Base-by-base conservation (phyloP, 768 basidiomycete species). In the Flagelloscypha sp. region DNA sequence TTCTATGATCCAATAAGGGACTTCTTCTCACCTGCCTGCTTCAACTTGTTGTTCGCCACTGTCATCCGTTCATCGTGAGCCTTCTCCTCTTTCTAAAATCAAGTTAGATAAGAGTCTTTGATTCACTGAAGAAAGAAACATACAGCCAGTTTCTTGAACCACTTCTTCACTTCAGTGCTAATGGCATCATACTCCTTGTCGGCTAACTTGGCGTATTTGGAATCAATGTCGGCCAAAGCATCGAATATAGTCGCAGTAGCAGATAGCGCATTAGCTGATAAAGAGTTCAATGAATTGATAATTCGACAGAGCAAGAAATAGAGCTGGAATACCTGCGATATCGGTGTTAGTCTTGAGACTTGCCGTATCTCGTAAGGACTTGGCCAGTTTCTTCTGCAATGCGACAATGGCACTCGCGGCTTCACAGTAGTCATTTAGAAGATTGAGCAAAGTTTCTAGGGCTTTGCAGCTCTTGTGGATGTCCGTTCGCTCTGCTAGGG, bases 111-210 rank as follows among this genome's bases (percentile, higher is more conserved):
- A 13, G 6, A 18, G 33, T 12, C 21, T 27, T 24, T 22, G 7
- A 34, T 13, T 30, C 33, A 21, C 21, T 13, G 29, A 20, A 38
- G 25, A 40, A 27, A 37, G 18, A 33, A 20, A 58, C 81, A 46
- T 48, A 87, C 84, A 32, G 76, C 69, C 23, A 87, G 68, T 55
- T 79, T 85, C 72, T 83, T 86, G 66, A 87, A 79, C 84, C 84
- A 87, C 48, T 83, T 88, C 65, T 77, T 81, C 27, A 85, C 75
- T 43, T 86, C 84, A 20, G 62, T 55, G 43, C 73, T 76, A 33
- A 85, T 60, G 15, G 38, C 48, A 42, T 78, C 75, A 40, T 76
- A 84, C 44, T 88, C 84, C 57, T 75, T 85, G 46, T 84, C 80
- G 9, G 71, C 71, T 41, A 81, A 51, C 59, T 81, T 87, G 27